Base-by-base conservation (phyloP, 441 rosid species). In the Metrosideros polymorpha region DNA sequence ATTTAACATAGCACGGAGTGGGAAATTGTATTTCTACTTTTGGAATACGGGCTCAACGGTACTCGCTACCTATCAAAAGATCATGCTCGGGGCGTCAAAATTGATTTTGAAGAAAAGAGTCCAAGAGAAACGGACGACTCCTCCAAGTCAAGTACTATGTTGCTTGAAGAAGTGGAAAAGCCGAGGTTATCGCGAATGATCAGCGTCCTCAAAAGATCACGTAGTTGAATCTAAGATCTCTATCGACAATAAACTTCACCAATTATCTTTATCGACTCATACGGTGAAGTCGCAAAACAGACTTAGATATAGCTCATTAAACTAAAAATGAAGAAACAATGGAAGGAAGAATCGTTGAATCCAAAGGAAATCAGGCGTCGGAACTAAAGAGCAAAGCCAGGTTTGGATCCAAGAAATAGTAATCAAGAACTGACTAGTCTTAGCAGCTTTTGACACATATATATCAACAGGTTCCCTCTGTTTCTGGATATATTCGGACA, bases 1-100 rank as follows among this genome's bases (percentile, higher is more conserved):
- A n/a, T n/a, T n/a, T 5, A 2, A 5, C 61, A 27, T 27, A 56
- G 61, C 30, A 12, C 0, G 1, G 1, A 56, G 0, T 25, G 0
- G 3, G 61, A 56, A 56, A 56, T 56, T 27, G 30, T 27, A 12
- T 56, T 5, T 27, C 0, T 5, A 56, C 17, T 27, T 27, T 56
- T 56, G 61, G 24, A 56, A 12, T 27, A 0, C 12, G n/a, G n/a
- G 61, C 61, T 27, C 0, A 56, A 56, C 27, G 2, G 2, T 5
- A 56, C 17, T 56, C 25, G 5, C 30, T 27, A 27, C 9, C 61
- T 55, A 24, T 55, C 6, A 55, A 55, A 55, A 25, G 59, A 25
- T 55, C 24, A 9, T 55, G 13, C 59, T 55, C 1, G 6, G 24
- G 59, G n/a, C 24, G 14, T 55, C 59, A 2, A 24, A 55, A 55